Percentiles rank a stretch among this genome's conserved stretches.
These are phyloP conservation scores for Saraca asoca DNA, from an alignment of 331 rosid species.

Conservation along the genomic window DNA sequence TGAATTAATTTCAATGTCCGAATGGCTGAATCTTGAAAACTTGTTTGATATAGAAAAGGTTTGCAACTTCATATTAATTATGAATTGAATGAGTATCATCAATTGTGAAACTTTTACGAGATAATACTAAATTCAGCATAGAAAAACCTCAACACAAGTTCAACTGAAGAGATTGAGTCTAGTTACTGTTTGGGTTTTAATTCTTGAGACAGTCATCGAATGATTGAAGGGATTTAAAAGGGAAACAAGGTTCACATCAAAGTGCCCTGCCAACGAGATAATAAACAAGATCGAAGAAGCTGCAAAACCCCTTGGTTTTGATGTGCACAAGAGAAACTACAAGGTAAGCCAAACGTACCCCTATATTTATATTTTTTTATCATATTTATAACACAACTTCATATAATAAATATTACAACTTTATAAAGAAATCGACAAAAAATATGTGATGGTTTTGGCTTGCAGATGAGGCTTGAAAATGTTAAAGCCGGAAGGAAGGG, in stretches of 20 bases:
- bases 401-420: too few species aligned
- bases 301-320: conserved; percentile 97
- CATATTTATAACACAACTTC: too few species aligned
- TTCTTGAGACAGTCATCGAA: conserved; percentile 22
- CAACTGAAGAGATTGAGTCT: neutral
- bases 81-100: too few species aligned
- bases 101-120: neutral
- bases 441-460: neutral
- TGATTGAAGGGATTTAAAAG: conserved; percentile 76
- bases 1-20: conserved; percentile 95
- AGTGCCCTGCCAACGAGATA: conserved; percentile 84
- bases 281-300: conserved; percentile 94
- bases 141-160: too few species aligned
- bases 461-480: conserved; percentile 92
- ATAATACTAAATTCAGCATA: neutral
- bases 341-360: conserved; percentile 62
- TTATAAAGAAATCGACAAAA: too few species aligned
- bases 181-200: neutral
- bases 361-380: too few species aligned
- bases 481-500: conserved; percentile 97
- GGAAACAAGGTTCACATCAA: conserved; percentile 97
- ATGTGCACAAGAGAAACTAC: conserved; percentile 92
- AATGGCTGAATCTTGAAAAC: conserved; percentile 90
- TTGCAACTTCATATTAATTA: conserved; percentile 16
- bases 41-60: conserved; percentile 96